Conservation (phyloP, 192 early-diverging fungal genomes). For the Globomyces pollinis-pini region DNA sequence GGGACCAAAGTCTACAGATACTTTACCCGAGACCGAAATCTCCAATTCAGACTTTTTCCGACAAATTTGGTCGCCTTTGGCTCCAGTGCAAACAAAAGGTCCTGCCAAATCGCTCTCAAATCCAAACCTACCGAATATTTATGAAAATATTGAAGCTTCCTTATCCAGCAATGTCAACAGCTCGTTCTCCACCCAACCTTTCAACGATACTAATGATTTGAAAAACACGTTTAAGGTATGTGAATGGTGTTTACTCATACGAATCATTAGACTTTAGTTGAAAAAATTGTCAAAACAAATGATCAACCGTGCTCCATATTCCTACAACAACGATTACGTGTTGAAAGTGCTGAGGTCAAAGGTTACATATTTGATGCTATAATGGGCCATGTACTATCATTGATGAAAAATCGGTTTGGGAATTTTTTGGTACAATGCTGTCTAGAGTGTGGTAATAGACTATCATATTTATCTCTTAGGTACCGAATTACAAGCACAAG, state of each 20-base stretch:
- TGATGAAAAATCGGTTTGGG: constrained; percentile 71
- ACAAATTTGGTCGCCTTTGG: neutral
- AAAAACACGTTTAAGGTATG: constrained; percentile 9
- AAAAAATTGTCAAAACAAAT: constrained; percentile 61
- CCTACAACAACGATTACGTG: constrained; percentile 64
- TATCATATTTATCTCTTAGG: no score
- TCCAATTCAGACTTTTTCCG: neutral
- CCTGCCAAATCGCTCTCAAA: neutral
- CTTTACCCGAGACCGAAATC: neutral
- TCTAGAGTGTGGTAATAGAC: constrained; percentile 63
- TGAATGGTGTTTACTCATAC: neutral
- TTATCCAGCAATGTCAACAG: neutral
- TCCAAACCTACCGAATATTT: neutral
- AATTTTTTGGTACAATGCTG: constrained; percentile 69
- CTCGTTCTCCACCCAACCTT: neutral
- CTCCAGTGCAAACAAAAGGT: neutral
- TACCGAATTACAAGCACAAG: constrained; percentile 48
- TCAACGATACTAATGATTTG: constrained; percentile 7
- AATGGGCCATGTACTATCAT: constrained; percentile 38
- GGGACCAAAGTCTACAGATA: neutral
- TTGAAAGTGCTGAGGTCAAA: constrained; percentile 41
- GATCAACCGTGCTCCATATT: constrained; percentile 67
- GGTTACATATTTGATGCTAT: constrained; percentile 54
- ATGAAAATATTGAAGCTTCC: neutral
- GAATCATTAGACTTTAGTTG: constrained; percentile 43